phyloP scores from a whole-genome alignment of 2,329 filamentous ascomycete species.

The Calonectria henricotiae region DNA sequence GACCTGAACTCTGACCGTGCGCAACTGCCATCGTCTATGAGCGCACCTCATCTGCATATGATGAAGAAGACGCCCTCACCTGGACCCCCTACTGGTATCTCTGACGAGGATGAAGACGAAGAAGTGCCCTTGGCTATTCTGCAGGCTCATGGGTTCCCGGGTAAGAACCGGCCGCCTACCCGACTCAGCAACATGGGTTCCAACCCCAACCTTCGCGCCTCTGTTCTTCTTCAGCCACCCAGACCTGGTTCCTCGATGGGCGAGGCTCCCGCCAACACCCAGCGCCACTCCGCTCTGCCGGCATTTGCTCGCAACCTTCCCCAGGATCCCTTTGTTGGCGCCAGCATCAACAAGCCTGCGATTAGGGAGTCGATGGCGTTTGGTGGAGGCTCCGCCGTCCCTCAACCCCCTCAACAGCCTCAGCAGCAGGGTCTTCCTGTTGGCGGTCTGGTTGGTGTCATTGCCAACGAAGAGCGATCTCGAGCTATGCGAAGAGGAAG shows the following conservation, averaged over 20 bases:
- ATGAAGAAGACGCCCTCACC: conserved; percentile 59
- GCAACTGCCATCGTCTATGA: conserved; percentile 72
- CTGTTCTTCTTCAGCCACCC: conserved; percentile 61
- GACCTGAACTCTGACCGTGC: conserved; percentile 65
- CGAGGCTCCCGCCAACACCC: conserved; percentile 60
- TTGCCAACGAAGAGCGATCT: conserved; percentile 87
- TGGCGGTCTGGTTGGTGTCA: conserved; percentile 89
- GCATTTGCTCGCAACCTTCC: conserved; percentile 88
- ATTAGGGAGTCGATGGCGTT: conserved; percentile 84
- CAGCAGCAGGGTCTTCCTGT: conserved; percentile 69
- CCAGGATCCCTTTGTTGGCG: conserved; percentile 88
- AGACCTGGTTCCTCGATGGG: conserved; percentile 73
- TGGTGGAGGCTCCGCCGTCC: conserved; percentile 67
- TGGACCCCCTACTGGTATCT: conserved; percentile 66
- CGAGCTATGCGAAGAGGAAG: conserved; percentile 85
- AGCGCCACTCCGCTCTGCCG: conserved; percentile 72
- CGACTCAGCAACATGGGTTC: conserved; percentile 77
- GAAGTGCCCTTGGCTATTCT: conserved; percentile 90
- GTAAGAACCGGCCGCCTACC: conserved; percentile 82
- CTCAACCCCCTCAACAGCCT: conserved; percentile 51
- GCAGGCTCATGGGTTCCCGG: conserved; percentile 90
- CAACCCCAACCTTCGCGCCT: conserved; percentile 80
- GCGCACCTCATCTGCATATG: conserved; percentile 73
- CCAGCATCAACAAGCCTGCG: conserved; percentile 80
- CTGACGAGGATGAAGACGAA: conserved; percentile 91